These are phyloP conservation scores for Gynochthodes officinalis DNA, from an alignment of 257 asterid genomes.

Conservation along the genomic window DNA sequence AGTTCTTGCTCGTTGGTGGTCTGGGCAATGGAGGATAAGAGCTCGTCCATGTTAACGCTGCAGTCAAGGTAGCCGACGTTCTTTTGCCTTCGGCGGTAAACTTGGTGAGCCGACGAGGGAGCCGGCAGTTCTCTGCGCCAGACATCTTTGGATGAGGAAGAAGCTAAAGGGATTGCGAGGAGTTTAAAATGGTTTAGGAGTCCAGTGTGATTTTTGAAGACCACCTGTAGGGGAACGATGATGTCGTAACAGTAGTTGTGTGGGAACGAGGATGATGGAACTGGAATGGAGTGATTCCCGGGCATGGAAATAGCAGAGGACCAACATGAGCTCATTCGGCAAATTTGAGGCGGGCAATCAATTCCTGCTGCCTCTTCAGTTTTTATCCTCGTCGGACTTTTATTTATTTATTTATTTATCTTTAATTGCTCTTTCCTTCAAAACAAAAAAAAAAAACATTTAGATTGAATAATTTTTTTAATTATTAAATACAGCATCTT, in stretches of 20 bases:
- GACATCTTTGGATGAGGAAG: slow-evolving; percentile 33
- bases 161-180: slow-evolving; percentile 34
- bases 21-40: slow-evolving; percentile 49
- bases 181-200: slow-evolving; percentile 27
- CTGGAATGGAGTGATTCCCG: slow-evolving; percentile 16
- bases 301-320: slow-evolving; percentile 12
- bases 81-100: slow-evolving; percentile 34
- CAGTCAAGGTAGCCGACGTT: slow-evolving; percentile 43
- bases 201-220: slow-evolving; percentile 13
- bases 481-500: too few relatives aligned
- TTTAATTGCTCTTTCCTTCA: too few relatives aligned
- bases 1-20: slow-evolving; percentile 69
- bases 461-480: too few relatives aligned
- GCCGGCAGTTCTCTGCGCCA: slow-evolving; percentile 45
- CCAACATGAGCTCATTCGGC: slow-evolving; percentile 15
- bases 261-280: slow-evolving; percentile 30
- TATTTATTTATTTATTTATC: neutral
- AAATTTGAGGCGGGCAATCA: slow-evolving; percentile 11
- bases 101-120: slow-evolving; percentile 11
- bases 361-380: neutral
- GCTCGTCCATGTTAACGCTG: slow-evolving; percentile 72
- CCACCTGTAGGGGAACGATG: slow-evolving; percentile 18
- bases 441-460: too few relatives aligned
- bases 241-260: slow-evolving; percentile 16
- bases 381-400: neutral